Base-by-base conservation (phyloP, 495 filamentous ascomycete genomes). In the Xylaria telfairii region DNA sequence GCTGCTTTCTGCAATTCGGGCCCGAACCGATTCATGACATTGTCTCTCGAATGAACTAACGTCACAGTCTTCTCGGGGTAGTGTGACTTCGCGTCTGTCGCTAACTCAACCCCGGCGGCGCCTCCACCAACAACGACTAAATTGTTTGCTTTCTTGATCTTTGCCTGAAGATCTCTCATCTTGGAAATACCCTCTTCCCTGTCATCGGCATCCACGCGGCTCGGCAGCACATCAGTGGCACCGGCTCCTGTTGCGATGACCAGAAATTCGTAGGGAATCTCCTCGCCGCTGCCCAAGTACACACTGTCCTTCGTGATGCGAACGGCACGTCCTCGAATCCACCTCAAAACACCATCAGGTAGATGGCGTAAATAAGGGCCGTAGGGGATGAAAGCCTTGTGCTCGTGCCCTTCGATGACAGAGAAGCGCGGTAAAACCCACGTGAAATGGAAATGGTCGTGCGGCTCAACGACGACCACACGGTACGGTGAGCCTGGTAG, bases 121-220 rank as follows among this genome's bases (percentile, higher is more conserved):
- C 89, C 89, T 1, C 87, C 89, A 3, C 89, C 89, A 1, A 90
- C 83, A 24, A 91, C 82, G 6, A 87, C 79, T 62, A 91, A 83
- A 0, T 82, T 83, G 30, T 81, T 73, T 2, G 85, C 75, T 9
- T 73, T 63, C n/a, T 72, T 62, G 26, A 86, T 82, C 39, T 62
- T 72, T 15, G 39, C 66, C 57, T 85, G 81, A 53, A 83, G 76
- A 5, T 59, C 70, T 32, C 69, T 78, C 26, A 84, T 77, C 51
- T 89, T 86, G 21, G 72, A 64, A n/a, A 87, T 63, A 46, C 84
- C 89, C 10, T 86, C 79, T 15, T 75, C 71, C 59, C 83, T 83
- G 13, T 64, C 77, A 9, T 82, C 59, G 1, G 85, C 79, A 57
- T 77, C 78, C 0, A 88, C 84, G 3, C 86, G 87, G 0, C 84